Conservation (phyloP, 495 filamentous ascomycete species). For the Poronia punctata region DNA sequence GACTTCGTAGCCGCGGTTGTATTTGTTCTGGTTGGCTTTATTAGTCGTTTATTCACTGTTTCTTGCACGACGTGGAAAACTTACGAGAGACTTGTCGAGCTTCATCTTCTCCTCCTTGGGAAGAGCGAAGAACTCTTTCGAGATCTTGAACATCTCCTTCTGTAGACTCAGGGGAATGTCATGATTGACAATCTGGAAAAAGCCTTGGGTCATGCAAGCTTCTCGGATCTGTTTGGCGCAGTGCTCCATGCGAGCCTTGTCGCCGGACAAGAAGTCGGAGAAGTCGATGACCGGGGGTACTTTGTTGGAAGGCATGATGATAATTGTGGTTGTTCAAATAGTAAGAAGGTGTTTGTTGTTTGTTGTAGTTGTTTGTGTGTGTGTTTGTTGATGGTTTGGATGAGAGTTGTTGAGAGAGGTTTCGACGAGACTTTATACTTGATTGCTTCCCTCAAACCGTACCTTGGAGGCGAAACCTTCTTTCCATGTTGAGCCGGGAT, state of each 20-base stretch:
- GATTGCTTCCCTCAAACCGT: no score
- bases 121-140: constrained; percentile 9
- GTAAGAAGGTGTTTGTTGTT: no score
- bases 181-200: constrained; percentile 44
- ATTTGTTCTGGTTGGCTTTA: constrained; percentile 4
- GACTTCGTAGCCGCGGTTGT: constrained; percentile 10
- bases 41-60: no score
- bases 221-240: constrained; percentile 23
- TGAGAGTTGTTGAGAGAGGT: no score
- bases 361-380: no score
- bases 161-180: constrained; percentile 30
- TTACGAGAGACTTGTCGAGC: no score
- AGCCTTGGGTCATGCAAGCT: constrained; percentile 44
- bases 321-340: no score
- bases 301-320: constrained; percentile 5
- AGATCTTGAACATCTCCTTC: not conserved
- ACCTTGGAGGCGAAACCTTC: no score
- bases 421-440: no score
- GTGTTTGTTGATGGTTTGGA: no score
- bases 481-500: no score
- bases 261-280: constrained; percentile 9
- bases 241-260: not conserved
- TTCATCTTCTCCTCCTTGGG: constrained; percentile 4
- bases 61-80: no score
- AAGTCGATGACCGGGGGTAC: constrained; percentile 14